These are phyloP conservation scores for Pholiota microspora DNA, from an alignment of 768 basidiomycete genomes.

Conservation along the genomic window DNA sequence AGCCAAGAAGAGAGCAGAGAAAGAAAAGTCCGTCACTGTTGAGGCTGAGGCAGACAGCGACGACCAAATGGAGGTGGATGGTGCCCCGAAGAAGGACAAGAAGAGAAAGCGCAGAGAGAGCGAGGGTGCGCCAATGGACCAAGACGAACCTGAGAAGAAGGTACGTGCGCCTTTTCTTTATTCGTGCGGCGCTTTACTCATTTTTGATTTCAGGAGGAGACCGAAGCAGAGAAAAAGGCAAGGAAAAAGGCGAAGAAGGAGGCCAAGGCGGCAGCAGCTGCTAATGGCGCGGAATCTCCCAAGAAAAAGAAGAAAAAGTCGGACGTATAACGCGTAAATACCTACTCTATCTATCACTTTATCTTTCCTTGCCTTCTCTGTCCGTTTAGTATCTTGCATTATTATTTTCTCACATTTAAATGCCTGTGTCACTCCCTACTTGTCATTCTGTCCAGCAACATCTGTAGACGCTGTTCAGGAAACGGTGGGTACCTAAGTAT, in stretches of 20 bases:
- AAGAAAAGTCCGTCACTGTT: constrained; percentile 29
- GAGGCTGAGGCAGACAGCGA: constrained; percentile 23
- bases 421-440: neutral
- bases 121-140: constrained; percentile 21
- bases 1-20: constrained; percentile 66
- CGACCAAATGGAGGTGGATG: constrained; percentile 43
- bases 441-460: neutral
- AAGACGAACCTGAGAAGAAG: constrained; percentile 39
- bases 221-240: constrained; percentile 82
- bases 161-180: constrained; percentile 27
- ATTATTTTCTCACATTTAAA: neutral
- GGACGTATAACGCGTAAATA: constrained; percentile 28
- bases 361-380: constrained; percentile 20
- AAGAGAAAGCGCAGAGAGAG: constrained; percentile 49
- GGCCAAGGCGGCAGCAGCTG: constrained; percentile 54
- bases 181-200: constrained; percentile 4
- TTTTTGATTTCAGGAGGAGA: constrained; percentile 51
- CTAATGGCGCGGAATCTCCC: constrained; percentile 25
- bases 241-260: constrained; percentile 77
- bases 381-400: constrained; percentile 10
- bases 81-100: constrained; percentile 36
- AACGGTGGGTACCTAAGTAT: too few species aligned
- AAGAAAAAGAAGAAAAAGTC: constrained; percentile 66
- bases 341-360: constrained; percentile 17
- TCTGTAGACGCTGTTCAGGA: too few species aligned